phyloP scores from a whole-genome alignment of 1,139 yeast genomes.

The Taiozyma onychis region DNA sequence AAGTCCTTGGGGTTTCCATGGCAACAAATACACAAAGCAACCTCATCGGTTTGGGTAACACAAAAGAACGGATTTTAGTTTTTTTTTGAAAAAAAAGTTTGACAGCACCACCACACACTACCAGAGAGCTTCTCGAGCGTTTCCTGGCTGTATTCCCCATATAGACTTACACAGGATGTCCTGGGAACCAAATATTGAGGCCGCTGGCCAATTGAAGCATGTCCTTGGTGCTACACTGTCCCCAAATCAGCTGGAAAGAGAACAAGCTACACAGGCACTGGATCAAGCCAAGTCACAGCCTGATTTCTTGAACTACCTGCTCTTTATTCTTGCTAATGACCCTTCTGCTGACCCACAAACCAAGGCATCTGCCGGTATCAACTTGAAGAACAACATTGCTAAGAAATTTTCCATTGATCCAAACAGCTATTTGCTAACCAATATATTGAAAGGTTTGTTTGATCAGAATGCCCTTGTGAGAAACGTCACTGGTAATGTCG shows the following conservation, averaged over 20 bases:
- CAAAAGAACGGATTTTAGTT: background rate
- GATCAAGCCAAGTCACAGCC: constrained; percentile 62
- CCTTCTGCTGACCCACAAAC: constrained; percentile 42
- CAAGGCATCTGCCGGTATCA: constrained; percentile 85
- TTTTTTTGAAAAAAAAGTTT: background rate
- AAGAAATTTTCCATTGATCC: constrained; percentile 28
- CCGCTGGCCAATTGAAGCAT: constrained; percentile 55
- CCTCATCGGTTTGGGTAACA: background rate
- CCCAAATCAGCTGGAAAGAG: constrained; percentile 46
- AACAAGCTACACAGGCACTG: constrained; percentile 60
- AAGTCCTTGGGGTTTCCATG: background rate
- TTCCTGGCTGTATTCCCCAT: background rate
- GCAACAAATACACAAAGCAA: background rate
- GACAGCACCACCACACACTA: background rate
- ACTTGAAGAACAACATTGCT: constrained; percentile 68
- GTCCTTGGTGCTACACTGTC: constrained; percentile 67
- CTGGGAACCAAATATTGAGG: constrained; percentile 62
- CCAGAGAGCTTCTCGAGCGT: background rate
- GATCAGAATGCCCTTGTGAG: constrained; percentile 59
- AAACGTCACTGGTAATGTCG: constrained; percentile 86
- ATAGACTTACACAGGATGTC: constrained; percentile 11
- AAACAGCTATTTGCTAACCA: constrained; percentile 47
- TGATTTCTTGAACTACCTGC: constrained; percentile 74
- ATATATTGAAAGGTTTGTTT: constrained; percentile 63
- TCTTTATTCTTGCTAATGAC: constrained; percentile 60